Evolutionary conservation across 2,329 filamentous ascomycete genomes (phyloP), one percentile per base, ranked within the genome.

Genomic region (Podosphaera fusca): DNA sequence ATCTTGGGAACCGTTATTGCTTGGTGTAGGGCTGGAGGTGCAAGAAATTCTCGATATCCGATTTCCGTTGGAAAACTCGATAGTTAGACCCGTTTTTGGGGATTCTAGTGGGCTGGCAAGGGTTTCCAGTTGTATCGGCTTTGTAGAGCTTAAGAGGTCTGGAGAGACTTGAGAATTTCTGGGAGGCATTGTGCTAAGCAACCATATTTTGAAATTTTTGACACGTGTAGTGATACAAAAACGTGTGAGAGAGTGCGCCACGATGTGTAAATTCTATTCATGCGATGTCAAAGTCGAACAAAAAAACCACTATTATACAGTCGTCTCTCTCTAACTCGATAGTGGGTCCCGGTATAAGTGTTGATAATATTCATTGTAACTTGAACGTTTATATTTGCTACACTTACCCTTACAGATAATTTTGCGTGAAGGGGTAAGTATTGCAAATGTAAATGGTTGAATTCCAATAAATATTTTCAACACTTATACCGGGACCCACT

Each of bases 61-160:
- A 38, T 58, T 59, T 36, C 53, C 58, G 53, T 61, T 64, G 61
- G 64, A 62, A 56, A 58, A 62, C 46, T 62, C 34, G 51, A 65
- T 62, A 33, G 57, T 59, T 12, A 63, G 62, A 59, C 67, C 66
- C n/a, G 67, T 64, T 42, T 12, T 42, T 4, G 38, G 38, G 10
- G 38, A 42, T 42, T 42, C 38, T 6, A 12, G 4, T 54, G 66
- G 66, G 10, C 63, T 68, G 62, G 63, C 59, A 33, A 85, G 72
- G 63, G 82, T 78, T 68, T 81, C 81, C 58, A 90, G 73, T 59
- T 84, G 84, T 70, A 92, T 89, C 60, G 82, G 82, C 64, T 77
- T 76, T 59, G 74, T 71, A 58, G 69, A 67, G 51, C 71, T 69
- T 34, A 75, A 72, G 60, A 70, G 69, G 61, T 72, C 70, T 60